A percentile compares a stretch with the other conserved stretches of the same genome.
phyloP scores from a whole-genome alignment of 768 basidiomycete genomes.

The Kwoniella dejecticola region DNA sequence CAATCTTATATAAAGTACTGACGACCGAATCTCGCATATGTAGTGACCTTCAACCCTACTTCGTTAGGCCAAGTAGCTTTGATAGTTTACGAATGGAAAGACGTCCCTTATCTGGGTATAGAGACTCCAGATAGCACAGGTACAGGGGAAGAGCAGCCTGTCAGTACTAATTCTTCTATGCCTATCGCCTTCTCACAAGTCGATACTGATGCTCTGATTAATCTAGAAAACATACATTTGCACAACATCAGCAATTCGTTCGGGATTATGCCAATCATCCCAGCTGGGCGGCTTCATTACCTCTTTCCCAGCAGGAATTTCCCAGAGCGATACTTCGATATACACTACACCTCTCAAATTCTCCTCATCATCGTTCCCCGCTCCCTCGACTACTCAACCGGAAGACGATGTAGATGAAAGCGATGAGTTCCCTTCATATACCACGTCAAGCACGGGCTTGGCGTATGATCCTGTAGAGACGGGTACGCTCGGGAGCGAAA shows the following conservation, averaged over 20 bases:
- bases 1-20: neutral
- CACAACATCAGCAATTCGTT: slow-evolving; percentile 68
- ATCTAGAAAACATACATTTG: slow-evolving; percentile 90
- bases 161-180: neutral
- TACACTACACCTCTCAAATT: slow-evolving; percentile 78
- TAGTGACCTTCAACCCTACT: slow-evolving; percentile 71
- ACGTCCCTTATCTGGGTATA: slow-evolving; percentile 76
- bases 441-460: slow-evolving; percentile 1
- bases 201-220: neutral
- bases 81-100: slow-evolving; percentile 94
- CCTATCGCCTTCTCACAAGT: slow-evolving; percentile 30
- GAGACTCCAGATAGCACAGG: slow-evolving; percentile 48
- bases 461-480: neutral
- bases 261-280: slow-evolving; percentile 68
- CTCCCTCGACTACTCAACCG: neutral
- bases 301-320: slow-evolving; percentile 66
- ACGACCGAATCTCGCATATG: neutral
- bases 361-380: slow-evolving; percentile 50
- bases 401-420: slow-evolving; percentile 11
- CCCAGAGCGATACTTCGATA: slow-evolving; percentile 74
- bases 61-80: slow-evolving; percentile 88
- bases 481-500: slow-evolving; percentile 15
- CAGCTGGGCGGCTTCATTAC: slow-evolving; percentile 90
- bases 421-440: neutral
- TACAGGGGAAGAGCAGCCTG: slow-evolving; percentile 44